These are phyloP conservation scores for Juncus inflexus DNA, from an alignment of 176 grass and related monocot species.

Conservation along the genomic window DNA sequence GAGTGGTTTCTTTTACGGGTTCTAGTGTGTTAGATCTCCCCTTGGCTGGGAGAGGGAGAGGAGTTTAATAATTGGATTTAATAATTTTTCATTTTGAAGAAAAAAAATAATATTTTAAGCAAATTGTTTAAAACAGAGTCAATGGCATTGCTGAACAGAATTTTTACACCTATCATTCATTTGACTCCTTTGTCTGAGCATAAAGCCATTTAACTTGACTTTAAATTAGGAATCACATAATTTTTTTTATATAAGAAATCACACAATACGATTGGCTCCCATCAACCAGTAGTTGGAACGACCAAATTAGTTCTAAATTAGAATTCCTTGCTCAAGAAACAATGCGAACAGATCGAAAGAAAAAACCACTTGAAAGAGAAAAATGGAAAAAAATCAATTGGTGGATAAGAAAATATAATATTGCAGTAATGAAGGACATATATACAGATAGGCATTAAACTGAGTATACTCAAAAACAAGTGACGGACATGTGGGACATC, in stretches of 20 bases:
- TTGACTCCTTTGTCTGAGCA: too few species aligned
- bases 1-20: constrained; percentile 39
- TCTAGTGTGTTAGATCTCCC: constrained; percentile 14
- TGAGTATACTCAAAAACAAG: not conserved
- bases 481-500: not conserved
- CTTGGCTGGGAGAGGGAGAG: constrained; percentile 27
- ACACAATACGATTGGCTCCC: too few species aligned
- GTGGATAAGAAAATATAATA: not conserved
- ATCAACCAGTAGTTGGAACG: too few species aligned
- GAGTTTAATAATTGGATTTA: not conserved
- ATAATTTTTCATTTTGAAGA: not conserved
- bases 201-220: too few species aligned
- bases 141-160: too few species aligned
- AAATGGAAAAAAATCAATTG: not conserved
- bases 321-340: too few species aligned
- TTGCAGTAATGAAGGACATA: constrained; percentile 10
- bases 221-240: too few species aligned
- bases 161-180: too few species aligned
- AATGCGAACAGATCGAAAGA: too few species aligned
- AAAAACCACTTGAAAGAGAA: not conserved
- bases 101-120: not conserved
- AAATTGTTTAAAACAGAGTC: too few species aligned
- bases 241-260: too few species aligned
- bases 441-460: not conserved
- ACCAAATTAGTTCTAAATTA: too few species aligned